phyloP scores from a whole-genome alignment of 2,329 filamentous ascomycete genomes.

The Chaetomium sp. region DNA sequence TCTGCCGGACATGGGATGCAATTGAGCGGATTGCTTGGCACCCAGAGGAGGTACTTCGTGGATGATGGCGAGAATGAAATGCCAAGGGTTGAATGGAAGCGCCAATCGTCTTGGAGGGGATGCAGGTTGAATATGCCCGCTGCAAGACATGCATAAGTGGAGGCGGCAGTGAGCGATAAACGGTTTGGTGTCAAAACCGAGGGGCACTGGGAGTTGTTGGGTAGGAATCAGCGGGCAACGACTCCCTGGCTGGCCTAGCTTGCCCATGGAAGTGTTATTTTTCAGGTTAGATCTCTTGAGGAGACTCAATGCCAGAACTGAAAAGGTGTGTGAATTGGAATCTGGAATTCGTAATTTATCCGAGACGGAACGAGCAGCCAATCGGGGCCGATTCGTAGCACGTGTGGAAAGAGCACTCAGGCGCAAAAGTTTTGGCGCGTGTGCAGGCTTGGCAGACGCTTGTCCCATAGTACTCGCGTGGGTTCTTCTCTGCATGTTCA shows the following conservation, averaged over 20 bases:
- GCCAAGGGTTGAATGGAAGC: background rate
- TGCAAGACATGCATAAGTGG: slow-evolving; percentile 18
- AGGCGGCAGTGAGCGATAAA: background rate
- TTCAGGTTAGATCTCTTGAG: background rate
- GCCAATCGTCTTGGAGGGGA: background rate
- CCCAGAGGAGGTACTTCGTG: too few species aligned
- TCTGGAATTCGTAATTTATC: slow-evolving; percentile 17
- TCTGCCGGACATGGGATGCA: background rate
- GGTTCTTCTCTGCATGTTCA: background rate
- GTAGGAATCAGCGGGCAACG: background rate
- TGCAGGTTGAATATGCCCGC: slow-evolving; percentile 21
- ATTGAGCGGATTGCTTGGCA: background rate
- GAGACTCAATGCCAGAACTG: background rate
- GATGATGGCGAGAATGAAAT: background rate
- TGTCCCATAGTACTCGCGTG: slow-evolving; percentile 8
- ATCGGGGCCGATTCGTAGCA: slow-evolving; percentile 9
- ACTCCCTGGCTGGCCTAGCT: background rate
- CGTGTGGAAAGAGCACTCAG: background rate
- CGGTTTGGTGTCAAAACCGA: background rate
- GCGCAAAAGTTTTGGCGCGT: background rate
- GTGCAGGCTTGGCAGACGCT: slow-evolving; percentile 11
- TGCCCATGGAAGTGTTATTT: background rate
- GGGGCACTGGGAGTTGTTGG: background rate
- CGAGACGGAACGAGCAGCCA: slow-evolving; percentile 4
- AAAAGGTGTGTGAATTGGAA: background rate